A percentile compares a stretch with the other conserved stretches of the same genome.
Conservation (phyloP, 495 filamentous ascomycete species). For the Neurospora terricola region DNA sequence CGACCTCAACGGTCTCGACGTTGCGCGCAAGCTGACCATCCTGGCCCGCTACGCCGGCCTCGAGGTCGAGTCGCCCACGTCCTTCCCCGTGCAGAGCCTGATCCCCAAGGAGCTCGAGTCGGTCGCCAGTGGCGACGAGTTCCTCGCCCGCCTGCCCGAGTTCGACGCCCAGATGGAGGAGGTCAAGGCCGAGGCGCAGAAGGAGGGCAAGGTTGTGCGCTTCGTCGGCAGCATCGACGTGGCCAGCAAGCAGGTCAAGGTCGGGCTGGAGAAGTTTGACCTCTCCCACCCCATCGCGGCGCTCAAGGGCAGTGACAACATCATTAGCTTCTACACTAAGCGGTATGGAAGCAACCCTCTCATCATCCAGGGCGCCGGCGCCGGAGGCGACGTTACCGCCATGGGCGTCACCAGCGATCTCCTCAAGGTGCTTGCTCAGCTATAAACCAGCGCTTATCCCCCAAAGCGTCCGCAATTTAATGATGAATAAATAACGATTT, state of each 20-base stretch:
- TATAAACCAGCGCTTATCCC: slow-evolving; percentile 11
- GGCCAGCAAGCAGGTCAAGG: slow-evolving; percentile 61
- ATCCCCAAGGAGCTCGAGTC: slow-evolving; percentile 76
- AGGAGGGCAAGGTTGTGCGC: slow-evolving; percentile 80
- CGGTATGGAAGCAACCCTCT: slow-evolving; percentile 82
- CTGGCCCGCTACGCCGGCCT: slow-evolving; percentile 76
- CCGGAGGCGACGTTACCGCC: slow-evolving; percentile 89
- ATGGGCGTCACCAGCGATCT: slow-evolving; percentile 91
- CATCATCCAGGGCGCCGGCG: slow-evolving; percentile 90
- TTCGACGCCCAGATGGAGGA: slow-evolving; percentile 81
- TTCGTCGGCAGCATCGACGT: slow-evolving; percentile 93
- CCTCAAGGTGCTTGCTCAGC: slow-evolving; percentile 62
- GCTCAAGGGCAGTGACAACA: slow-evolving; percentile 93
- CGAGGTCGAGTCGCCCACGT: slow-evolving; percentile 61
- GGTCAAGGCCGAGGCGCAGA: slow-evolving; percentile 65
- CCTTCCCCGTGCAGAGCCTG: slow-evolving; percentile 84
- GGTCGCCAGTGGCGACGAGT: slow-evolving; percentile 65
- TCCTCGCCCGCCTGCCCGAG: slow-evolving; percentile 62
- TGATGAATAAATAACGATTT: not conserved
- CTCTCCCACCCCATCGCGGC: slow-evolving; percentile 78
- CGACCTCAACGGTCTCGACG: slow-evolving; percentile 92
- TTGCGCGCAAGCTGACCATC: slow-evolving; percentile 94
- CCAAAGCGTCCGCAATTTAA: not conserved
- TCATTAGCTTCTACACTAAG: slow-evolving; percentile 95
- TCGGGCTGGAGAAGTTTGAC: slow-evolving; percentile 81